Evolutionary conservation across 805 yeast species (phyloP).

Genomic region (Metschnikowia lachancei): DNA sequence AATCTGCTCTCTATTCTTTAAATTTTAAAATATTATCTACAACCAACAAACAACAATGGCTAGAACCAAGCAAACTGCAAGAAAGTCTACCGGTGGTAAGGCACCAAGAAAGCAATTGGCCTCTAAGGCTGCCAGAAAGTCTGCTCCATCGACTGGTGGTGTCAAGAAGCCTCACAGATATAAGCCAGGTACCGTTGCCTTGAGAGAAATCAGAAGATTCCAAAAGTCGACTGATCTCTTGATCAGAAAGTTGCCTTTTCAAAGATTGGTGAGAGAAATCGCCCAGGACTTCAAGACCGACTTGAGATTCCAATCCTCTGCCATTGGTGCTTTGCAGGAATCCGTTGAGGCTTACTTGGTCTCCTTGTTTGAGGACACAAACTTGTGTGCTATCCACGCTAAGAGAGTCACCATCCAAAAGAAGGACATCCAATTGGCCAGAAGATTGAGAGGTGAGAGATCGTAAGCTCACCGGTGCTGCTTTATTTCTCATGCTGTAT

Average conservation of each 20-base stretch:
- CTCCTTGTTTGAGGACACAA: slow-evolving; percentile 46
- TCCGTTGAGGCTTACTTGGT: slow-evolving; percentile 48
- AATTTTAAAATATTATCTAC: background rate
- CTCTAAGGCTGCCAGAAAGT: slow-evolving; percentile 48
- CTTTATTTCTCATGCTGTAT: slow-evolving; percentile 20
- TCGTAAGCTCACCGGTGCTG: slow-evolving; percentile 28
- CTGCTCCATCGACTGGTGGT: slow-evolving; percentile 48
- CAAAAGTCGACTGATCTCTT: slow-evolving; percentile 46
- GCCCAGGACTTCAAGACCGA: slow-evolving; percentile 48
- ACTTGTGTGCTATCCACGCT: slow-evolving; percentile 50
- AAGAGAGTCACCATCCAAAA: slow-evolving; percentile 48
- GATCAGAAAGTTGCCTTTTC: slow-evolving; percentile 49
- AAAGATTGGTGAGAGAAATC: slow-evolving; percentile 48
- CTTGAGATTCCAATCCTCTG: slow-evolving; percentile 47
- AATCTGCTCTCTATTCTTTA: slow-evolving; percentile 1
- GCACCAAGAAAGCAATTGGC: slow-evolving; percentile 51
- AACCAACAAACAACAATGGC: slow-evolving; percentile 30
- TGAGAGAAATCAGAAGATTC: slow-evolving; percentile 49
- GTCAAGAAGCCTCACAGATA: slow-evolving; percentile 50
- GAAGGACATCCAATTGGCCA: slow-evolving; percentile 49
- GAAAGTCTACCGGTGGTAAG: slow-evolving; percentile 50
- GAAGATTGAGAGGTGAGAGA: slow-evolving; percentile 51
- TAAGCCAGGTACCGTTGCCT: slow-evolving; percentile 50
- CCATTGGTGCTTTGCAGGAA: slow-evolving; percentile 48
- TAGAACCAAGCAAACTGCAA: slow-evolving; percentile 48